Evolutionary conservation across 2,329 filamentous ascomycete species (phyloP).

Genomic region (Geoglossum cookeanum): DNA sequence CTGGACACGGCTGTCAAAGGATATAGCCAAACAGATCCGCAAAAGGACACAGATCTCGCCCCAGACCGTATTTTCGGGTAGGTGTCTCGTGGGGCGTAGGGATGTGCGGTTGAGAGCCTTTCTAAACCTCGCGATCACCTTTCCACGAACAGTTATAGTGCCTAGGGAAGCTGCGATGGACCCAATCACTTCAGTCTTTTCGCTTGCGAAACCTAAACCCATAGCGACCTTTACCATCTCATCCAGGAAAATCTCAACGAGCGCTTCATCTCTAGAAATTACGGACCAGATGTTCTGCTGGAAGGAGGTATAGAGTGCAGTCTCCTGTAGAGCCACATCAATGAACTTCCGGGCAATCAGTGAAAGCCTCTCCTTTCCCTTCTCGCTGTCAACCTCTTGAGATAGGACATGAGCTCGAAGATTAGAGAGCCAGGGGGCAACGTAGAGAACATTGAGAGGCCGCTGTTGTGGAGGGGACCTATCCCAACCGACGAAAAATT

Average conservation of each 20-base stretch:
- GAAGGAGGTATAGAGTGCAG: constrained; percentile 38
- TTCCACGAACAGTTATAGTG: constrained; percentile 45
- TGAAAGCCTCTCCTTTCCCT: constrained; percentile 45
- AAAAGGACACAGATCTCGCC: constrained; percentile 48
- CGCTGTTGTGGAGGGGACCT: constrained; percentile 49
- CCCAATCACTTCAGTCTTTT: constrained; percentile 41
- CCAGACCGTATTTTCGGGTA: constrained; percentile 51
- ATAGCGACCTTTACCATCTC: constrained; percentile 46
- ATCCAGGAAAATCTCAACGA: constrained; percentile 47
- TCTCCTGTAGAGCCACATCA: constrained; percentile 42
- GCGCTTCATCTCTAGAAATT: constrained; percentile 43
- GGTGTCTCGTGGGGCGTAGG: constrained; percentile 41
- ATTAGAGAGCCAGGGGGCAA: constrained; percentile 48
- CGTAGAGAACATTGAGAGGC: constrained; percentile 46
- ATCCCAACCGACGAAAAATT: constrained; percentile 55
- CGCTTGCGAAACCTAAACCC: constrained; percentile 28
- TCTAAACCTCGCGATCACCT: constrained; percentile 43
- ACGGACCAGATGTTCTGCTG: constrained; percentile 47
- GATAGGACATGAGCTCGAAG: constrained; percentile 40
- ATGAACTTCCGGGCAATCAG: constrained; percentile 46
- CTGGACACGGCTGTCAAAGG: constrained; percentile 48
- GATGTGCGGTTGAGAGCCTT: constrained; percentile 50
- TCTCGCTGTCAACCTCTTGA: constrained; percentile 42
- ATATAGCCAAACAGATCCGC: constrained; percentile 45
- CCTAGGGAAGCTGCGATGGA: constrained; percentile 44